Base-by-base conservation (phyloP, 805 yeast species). In the Yarrowia divulgata region DNA sequence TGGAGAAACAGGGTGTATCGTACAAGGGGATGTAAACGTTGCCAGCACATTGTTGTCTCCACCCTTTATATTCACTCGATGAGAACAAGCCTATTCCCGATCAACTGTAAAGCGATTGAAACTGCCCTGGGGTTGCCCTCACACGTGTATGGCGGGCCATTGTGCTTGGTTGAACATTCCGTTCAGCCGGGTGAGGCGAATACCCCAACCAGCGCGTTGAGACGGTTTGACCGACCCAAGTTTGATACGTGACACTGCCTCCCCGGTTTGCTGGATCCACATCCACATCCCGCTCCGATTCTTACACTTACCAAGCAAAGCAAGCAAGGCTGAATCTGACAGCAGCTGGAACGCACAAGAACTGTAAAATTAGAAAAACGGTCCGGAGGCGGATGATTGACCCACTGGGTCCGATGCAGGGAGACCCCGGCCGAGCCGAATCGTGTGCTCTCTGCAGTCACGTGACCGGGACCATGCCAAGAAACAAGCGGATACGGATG, bases 361-460 rank as follows among this genome's bases (percentile, higher is more conserved):
- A 54, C 45, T 19, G 34, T 54, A 39, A 54, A 54, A 8, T 1
- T 8, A 14, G 19, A 43, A 32, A 54, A 54, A 54, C 60, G 60
- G 45, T 52, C 60, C 60, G 46, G 60, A 54, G 60, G 60, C 60
- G 60, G 60, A 54, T 54, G 45, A 37, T 37, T 19, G 60, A 39
- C 45, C 60, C 45, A 19, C 45, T 54, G 45, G 45, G 9, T 12
- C 60, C 45, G 60, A 54, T 54, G 60, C 60, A 54, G 60, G 60
- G 60, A 8, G 35, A 32, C 37, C 52, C 52, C 55, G 39, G 39
- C 57, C 57, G 40, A 50, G 57, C 40, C 57, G 57, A 49, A 10
- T 13, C 40, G 40, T 39, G 39, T 48, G 29, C 46, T 18, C 19
- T 16, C 9, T 49, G 14, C 8, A 23, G 29, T 34, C 57, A 50